Base-by-base conservation (phyloP, 1,139 yeast species). In the Magnusiomyces suaveolens region DNA sequence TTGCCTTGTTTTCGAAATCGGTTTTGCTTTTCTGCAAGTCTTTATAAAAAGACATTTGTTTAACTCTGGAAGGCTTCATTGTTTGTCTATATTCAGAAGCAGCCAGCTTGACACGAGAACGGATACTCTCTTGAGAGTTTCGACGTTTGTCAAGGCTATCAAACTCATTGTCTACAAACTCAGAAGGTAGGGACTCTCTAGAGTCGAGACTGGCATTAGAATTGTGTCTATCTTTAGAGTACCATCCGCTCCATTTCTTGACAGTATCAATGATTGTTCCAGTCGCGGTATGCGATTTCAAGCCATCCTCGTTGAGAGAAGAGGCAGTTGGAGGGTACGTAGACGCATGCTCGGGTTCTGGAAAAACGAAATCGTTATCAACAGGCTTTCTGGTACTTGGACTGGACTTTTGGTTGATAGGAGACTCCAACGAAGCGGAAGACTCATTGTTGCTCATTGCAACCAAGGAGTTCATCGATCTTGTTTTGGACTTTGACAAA, bases 161-260 rank as follows among this genome's bases (percentile, higher is more conserved):
- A 10, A 29, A 23, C 6, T 43, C 52, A 36, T 3, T 3, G 4
- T 36, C 41, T 10, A 36, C 4, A 10, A 16, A 33, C n/a, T 23
- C 36, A 21, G 43, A 8, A 29, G 25, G 12, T 23, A 25, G 14
- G 2, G 23, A 23, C 4, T 25, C 21, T 12, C 18, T 10, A n/a
- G 39, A n/a, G 18, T 44, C 52, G 2, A 48, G n/a, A 20, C n/a
- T 44, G 3, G 36, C 46, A 24, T 36, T 47, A 26, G 23, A 47
- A 43, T 48, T 51, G 18, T 46, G 46, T 14, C 52, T 20, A n/a
- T 65, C 67, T 53, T 65, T 65, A 18, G 60, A 59, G 53, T 64
- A 65, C 67, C 66, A 65, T 8, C 57, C 57, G 25, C 68, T 61
- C 68, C 68, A 65, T 46, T 63, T 66, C 48, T 65, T 65, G 33